phyloP scores from a whole-genome alignment of 495 filamentous ascomycete species.

The Rhizodiscina lignyota region DNA sequence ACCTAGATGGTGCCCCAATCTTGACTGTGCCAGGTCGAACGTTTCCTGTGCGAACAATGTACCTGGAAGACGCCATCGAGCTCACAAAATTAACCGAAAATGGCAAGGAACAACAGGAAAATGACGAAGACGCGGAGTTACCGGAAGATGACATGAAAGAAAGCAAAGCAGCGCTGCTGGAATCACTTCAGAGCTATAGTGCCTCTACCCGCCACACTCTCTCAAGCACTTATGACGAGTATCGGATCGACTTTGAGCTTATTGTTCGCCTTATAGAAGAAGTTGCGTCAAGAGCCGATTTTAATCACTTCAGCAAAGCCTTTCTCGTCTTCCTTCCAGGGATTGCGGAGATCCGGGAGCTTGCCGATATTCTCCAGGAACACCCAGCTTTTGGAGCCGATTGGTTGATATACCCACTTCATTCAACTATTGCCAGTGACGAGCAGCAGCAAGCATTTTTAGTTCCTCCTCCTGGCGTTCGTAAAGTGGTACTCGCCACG shows the following conservation, averaged over 20 bases:
- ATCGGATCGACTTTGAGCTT: conserved; percentile 70
- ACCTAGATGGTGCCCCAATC: conserved; percentile 69
- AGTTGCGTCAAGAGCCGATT: background rate
- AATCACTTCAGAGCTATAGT: conserved; percentile 51
- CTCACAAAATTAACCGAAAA: conserved; percentile 53
- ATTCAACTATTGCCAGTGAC: conserved; percentile 90
- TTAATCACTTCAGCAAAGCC: conserved; percentile 56
- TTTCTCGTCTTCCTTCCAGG: conserved; percentile 90
- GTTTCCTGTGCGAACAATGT: conserved; percentile 77
- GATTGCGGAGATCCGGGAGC: conserved; percentile 75
- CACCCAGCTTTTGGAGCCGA: conserved; percentile 47
- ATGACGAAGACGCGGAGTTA: conserved; percentile 40
- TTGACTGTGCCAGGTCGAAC: conserved; percentile 83
- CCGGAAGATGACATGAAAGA: conserved; percentile 9
- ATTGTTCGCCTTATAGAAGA: conserved; percentile 49
- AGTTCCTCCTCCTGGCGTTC: conserved; percentile 58
- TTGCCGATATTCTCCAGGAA: conserved; percentile 65
- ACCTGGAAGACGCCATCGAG: conserved; percentile 82
- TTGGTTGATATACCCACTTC: conserved; percentile 76
- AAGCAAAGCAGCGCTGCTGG: too few relatives aligned
- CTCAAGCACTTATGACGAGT: conserved; percentile 64
- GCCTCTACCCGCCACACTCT: conserved; percentile 55
- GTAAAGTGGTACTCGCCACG: conserved; percentile 88
- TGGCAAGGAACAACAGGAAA: conserved; percentile 30
- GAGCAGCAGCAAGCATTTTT: conserved; percentile 87